These are phyloP conservation scores for Alternaria sp. DNA, from an alignment of 2,329 filamentous ascomycete species.

Conservation along the genomic window DNA sequence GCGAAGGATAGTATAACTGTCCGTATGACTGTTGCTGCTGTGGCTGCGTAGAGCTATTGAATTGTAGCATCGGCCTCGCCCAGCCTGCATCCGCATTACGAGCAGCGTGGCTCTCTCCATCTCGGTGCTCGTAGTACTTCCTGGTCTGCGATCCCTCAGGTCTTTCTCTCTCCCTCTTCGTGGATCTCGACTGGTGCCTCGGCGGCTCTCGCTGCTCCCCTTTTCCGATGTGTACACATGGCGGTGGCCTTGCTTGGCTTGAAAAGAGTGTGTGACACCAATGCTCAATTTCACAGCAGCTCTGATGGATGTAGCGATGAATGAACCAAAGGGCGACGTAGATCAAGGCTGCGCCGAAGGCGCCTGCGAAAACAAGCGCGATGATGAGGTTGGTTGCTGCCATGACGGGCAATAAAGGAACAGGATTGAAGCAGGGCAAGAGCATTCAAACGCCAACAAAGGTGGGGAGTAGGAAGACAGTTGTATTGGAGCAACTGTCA, in stretches of 20 bases:
- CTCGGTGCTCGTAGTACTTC: not conserved
- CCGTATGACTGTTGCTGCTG: conserved; percentile 8
- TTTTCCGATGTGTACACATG: conserved; percentile 7
- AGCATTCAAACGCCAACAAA: too few species aligned
- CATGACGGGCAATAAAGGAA: conserved; percentile 15
- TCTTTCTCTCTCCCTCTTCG: conserved; percentile 2
- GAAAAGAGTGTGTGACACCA: conserved; percentile 23
- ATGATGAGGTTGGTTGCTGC: conserved; percentile 23
- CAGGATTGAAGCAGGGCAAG: not conserved
- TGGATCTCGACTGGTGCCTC: conserved; percentile 8
- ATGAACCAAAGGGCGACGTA: conserved; percentile 30
- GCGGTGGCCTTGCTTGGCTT: not conserved
- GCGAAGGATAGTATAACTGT: not conserved
- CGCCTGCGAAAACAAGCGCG: conserved; percentile 28
- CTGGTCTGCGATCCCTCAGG: conserved; percentile 3
- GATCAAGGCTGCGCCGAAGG: conserved; percentile 33
- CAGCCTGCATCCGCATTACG: conserved; percentile 2
- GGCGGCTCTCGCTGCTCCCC: conserved; percentile 8
- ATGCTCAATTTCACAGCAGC: conserved; percentile 27
- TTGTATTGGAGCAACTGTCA: not conserved
- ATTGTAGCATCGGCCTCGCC: conserved; percentile 7
- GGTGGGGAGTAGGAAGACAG: not conserved
- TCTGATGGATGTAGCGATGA: conserved; percentile 26
- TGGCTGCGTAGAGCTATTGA: not conserved
- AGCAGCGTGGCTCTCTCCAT: not conserved